Conservation (phyloP, 257 asterid species). For the Forsythia viridissima region DNA sequence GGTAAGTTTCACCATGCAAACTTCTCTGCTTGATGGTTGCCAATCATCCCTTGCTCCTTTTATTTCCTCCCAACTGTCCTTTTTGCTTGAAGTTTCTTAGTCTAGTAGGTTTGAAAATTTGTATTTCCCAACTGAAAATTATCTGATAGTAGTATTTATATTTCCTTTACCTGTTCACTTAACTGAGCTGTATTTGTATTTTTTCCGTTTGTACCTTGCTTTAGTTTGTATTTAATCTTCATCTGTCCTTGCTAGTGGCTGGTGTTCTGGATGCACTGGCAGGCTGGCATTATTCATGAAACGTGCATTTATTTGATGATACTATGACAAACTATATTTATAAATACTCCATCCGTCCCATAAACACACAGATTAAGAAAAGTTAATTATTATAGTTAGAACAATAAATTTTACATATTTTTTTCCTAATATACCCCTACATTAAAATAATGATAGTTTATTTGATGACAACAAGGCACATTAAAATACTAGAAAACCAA, state of each 20-base stretch:
- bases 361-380: too few species aligned
- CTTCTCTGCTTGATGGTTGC: slow-evolving; percentile 9
- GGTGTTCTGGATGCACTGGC: neutral
- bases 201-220: neutral
- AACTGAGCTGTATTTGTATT: neutral
- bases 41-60: neutral
- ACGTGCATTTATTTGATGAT: neutral
- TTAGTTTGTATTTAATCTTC: neutral
- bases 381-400: too few species aligned
- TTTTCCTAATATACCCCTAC: too few species aligned
- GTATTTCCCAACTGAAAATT: neutral
- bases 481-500: too few species aligned
- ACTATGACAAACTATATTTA: neutral
- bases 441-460: too few species aligned
- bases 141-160: neutral
- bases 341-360: neutral
- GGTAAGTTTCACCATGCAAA: slow-evolving; percentile 42
- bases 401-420: too few species aligned
- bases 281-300: neutral
- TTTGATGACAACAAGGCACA: too few species aligned
- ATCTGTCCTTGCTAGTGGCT: neutral
- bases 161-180: neutral
- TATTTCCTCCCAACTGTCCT: neutral
- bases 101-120: neutral
- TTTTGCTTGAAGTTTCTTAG: slow-evolving; percentile 9